phyloP scores from a whole-genome alignment of 345 rosid species.

The Aegle marmelos region DNA sequence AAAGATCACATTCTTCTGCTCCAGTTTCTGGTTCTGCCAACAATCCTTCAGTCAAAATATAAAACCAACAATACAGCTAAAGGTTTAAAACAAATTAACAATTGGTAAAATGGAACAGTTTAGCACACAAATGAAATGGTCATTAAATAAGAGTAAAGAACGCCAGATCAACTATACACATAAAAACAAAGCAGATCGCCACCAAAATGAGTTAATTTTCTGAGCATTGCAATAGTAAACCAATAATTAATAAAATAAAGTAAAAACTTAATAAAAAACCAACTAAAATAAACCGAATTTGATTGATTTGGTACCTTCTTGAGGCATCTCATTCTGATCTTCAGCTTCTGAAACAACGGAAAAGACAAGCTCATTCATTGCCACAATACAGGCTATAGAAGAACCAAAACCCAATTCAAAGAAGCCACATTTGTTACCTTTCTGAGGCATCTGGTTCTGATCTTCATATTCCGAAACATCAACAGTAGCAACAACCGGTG shows the following conservation, averaged over 20 bases:
- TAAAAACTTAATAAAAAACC: background rate
- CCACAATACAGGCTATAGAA: background rate
- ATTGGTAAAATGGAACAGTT: background rate
- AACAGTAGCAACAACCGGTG: background rate
- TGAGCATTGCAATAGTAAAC: background rate
- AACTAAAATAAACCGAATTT: background rate
- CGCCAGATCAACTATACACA: background rate
- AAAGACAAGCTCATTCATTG: background rate
- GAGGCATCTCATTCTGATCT: conserved; percentile 38
- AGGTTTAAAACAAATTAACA: background rate
- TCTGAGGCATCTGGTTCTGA: conserved; percentile 29
- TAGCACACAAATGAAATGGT: background rate
- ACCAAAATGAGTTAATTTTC: background rate
- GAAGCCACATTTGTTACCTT: conserved; percentile 32
- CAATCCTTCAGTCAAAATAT: conserved; percentile 11
- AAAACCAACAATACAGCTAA: background rate
- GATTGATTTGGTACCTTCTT: conserved; percentile 35
- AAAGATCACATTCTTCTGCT: conserved; percentile 67
- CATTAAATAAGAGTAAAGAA: background rate
- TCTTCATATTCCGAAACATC: conserved; percentile 45
- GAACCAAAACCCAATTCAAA: background rate
- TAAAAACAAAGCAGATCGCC: too few species aligned
- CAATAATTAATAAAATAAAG: background rate
- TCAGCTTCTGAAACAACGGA: conserved; percentile 36
- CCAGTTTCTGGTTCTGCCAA: conserved; percentile 28